Evolutionary conservation across 2,329 filamentous ascomycete genomes (phyloP).

Genomic region (Aspergillus sp.): DNA sequence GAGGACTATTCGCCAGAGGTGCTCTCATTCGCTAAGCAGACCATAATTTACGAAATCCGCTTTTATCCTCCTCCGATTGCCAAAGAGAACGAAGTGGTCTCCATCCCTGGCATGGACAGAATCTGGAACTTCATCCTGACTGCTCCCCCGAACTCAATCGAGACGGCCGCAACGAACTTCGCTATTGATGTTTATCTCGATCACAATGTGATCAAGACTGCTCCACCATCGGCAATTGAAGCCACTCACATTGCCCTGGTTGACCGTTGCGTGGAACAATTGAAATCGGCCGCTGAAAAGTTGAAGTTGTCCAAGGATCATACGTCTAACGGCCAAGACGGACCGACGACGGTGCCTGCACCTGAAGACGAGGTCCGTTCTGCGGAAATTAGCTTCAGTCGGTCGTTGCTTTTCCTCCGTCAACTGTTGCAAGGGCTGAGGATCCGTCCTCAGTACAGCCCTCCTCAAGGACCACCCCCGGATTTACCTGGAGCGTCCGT

Average conservation of each 20-base stretch:
- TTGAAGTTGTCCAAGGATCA: constrained; percentile 46
- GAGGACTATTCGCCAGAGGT: constrained; percentile 32
- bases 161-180: constrained; percentile 58
- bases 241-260: constrained; percentile 62
- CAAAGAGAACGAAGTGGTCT: constrained; percentile 32
- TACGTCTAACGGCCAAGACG: constrained; percentile 40
- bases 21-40: constrained; percentile 37
- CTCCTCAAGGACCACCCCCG: constrained; percentile 52
- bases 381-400: constrained; percentile 57
- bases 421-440: constrained; percentile 54
- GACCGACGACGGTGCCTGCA: constrained; percentile 46
- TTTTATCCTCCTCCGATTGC: constrained; percentile 47
- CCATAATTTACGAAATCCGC: constrained; percentile 43
- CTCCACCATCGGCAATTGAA: constrained; percentile 42
- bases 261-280: constrained; percentile 62
- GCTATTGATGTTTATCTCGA: constrained; percentile 69
- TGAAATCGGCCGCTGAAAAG: constrained; percentile 54
- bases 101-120: constrained; percentile 53
- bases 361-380: constrained; percentile 43
- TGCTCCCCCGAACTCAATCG: constrained; percentile 57
- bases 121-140: constrained; percentile 77
- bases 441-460: constrained; percentile 50
- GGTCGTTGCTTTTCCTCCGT: constrained; percentile 60
- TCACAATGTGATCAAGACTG: constrained; percentile 33
- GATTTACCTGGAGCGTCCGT: constrained; percentile 47